Conservation (phyloP, 2,329 filamentous ascomycete species). For the Capronia americana region DNA sequence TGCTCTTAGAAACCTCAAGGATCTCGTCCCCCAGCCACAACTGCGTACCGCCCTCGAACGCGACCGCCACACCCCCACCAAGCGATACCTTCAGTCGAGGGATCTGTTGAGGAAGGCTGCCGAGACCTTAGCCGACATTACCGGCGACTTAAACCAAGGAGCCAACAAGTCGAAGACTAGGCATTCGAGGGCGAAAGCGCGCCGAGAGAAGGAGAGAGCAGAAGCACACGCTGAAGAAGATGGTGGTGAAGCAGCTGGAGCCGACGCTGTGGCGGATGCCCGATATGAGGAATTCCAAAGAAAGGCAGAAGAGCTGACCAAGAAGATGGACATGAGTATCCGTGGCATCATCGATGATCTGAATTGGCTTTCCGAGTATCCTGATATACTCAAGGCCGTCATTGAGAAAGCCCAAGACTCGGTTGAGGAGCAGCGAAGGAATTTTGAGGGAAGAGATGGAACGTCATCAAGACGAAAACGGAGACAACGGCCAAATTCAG, state of each 20-base stretch:
- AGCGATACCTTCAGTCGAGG: conserved; percentile 20
- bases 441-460: conserved; percentile 44
- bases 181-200: conserved; percentile 14
- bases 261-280: conserved; percentile 13
- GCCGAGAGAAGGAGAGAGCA: conserved; percentile 8
- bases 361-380: conserved; percentile 53
- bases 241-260: neutral
- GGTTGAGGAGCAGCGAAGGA: conserved; percentile 40
- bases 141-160: conserved; percentile 26
- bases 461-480: conserved; percentile 42
- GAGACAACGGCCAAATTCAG: conserved; percentile 30
- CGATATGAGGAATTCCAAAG: conserved; percentile 44
- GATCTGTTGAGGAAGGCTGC: conserved; percentile 25
- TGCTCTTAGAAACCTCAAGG: conserved; percentile 20
- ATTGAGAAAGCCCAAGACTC: conserved; percentile 45
- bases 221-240: conserved; percentile 10
- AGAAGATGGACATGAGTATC: conserved; percentile 63
- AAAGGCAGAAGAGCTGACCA: conserved; percentile 59
- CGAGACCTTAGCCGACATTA: conserved; percentile 26
- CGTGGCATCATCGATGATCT: conserved; percentile 64
- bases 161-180: conserved; percentile 20
- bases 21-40: conserved; percentile 18
- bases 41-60: conserved; percentile 3
- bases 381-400: conserved; percentile 53
- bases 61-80: conserved; percentile 1